These are phyloP conservation scores for Diplocarpon rosae DNA, from an alignment of 2,329 filamentous ascomycete genomes.

Conservation along the genomic window DNA sequence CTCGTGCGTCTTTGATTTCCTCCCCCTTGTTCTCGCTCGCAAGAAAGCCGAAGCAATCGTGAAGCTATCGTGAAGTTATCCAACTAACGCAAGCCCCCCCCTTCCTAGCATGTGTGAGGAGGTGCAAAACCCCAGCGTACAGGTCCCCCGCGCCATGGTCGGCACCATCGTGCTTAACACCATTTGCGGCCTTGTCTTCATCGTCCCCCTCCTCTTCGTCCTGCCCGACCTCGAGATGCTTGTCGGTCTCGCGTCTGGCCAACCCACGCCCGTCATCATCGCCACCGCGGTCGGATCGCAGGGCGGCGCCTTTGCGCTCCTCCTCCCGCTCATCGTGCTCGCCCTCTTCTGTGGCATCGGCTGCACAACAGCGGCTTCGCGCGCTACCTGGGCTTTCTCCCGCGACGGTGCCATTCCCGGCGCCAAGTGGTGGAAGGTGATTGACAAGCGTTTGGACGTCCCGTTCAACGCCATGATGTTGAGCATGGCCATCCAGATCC, in stretches of 20 bases:
- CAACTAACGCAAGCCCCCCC: background rate
- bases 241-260: slow-evolving; percentile 40
- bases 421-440: slow-evolving; percentile 46
- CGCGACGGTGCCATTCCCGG: slow-evolving; percentile 61
- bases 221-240: slow-evolving; percentile 50
- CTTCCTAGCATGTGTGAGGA: slow-evolving; percentile 55
- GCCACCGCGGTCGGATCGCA: slow-evolving; percentile 32
- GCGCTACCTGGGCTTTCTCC: slow-evolving; percentile 59
- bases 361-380: slow-evolving; percentile 57
- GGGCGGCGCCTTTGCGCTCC: slow-evolving; percentile 50
- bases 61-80: too few relatives aligned
- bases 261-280: slow-evolving; percentile 56
- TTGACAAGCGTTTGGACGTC: slow-evolving; percentile 51
- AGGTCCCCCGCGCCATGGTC: slow-evolving; percentile 66
- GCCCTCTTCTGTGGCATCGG: slow-evolving; percentile 57
- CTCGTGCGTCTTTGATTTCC: slow-evolving; percentile 40
- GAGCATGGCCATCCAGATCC: slow-evolving; percentile 51
- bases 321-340: slow-evolving; percentile 54
- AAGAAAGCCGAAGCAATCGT: background rate
- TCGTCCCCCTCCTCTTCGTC: slow-evolving; percentile 59
- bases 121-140: slow-evolving; percentile 51
- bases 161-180: slow-evolving; percentile 56
- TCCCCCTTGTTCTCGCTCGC: background rate
- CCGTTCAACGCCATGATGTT: slow-evolving; percentile 65
- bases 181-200: slow-evolving; percentile 53